Evolutionary conservation across 2,329 filamentous ascomycete genomes (phyloP).

Genomic region (Fusarium continuum): DNA sequence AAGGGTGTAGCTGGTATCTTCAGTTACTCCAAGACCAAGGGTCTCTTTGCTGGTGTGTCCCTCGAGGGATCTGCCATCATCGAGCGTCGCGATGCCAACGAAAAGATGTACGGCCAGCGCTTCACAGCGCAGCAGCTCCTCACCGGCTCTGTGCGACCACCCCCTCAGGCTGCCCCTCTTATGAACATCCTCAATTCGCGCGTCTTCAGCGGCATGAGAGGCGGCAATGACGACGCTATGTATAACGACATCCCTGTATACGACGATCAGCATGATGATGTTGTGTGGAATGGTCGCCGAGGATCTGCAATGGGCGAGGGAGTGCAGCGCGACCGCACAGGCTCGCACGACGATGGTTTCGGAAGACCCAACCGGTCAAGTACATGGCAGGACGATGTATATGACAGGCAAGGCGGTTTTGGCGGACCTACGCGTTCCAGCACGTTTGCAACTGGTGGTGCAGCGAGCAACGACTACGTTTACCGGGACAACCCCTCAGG

Average conservation of each 20-base stretch:
- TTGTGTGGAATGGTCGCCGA: slow-evolving; percentile 81
- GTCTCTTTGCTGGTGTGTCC: slow-evolving; percentile 93
- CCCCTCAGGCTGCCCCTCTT: slow-evolving; percentile 83
- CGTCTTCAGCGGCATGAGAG: slow-evolving; percentile 76
- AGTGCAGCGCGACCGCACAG: slow-evolving; percentile 48
- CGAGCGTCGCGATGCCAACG: slow-evolving; percentile 94
- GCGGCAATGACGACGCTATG: slow-evolving; percentile 68
- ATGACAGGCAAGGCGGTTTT: slow-evolving; percentile 65
- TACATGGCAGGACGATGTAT: slow-evolving; percentile 81
- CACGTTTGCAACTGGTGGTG: slow-evolving; percentile 57
- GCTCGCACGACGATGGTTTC: slow-evolving; percentile 58
- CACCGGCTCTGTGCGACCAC: slow-evolving; percentile 78
- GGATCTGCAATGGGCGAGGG: slow-evolving; percentile 78
- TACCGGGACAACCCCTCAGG: slow-evolving; percentile 58
- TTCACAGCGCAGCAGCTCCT: slow-evolving; percentile 85
- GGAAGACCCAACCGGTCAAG: slow-evolving; percentile 68
- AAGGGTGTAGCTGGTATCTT: slow-evolving; percentile 92
- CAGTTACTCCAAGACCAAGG: slow-evolving; percentile 98
- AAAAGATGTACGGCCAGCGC: slow-evolving; percentile 89
- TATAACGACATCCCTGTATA: slow-evolving; percentile 96
- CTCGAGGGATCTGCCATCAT: slow-evolving; percentile 93
- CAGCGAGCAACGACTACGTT: slow-evolving; percentile 61
- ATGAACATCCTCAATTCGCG: slow-evolving; percentile 87
- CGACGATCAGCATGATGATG: slow-evolving; percentile 81
- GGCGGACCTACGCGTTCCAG: slow-evolving; percentile 59